phyloP scores from a whole-genome alignment of 805 yeast genomes.

The Saturnispora halmiae region DNA sequence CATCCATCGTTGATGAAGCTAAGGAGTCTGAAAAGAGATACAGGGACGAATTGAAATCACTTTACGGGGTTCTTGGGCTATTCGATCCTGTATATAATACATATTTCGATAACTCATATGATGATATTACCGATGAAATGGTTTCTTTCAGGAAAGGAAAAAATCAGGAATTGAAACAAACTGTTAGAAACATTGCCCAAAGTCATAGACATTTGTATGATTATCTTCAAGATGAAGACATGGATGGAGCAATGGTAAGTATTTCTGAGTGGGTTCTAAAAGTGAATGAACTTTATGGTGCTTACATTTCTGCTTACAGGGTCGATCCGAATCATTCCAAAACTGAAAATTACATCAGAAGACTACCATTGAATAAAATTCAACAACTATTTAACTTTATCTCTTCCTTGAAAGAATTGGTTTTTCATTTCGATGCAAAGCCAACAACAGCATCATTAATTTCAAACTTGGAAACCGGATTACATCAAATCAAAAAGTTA shows the following conservation, averaged over 20 bases:
- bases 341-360: conserved; percentile 23
- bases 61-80: conserved; percentile 17
- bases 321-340: conserved; percentile 20
- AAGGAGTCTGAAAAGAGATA: conserved; percentile 18
- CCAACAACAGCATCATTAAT: conserved; percentile 17
- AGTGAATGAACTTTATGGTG: conserved; percentile 16
- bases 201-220: conserved; percentile 17
- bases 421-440: conserved; percentile 16
- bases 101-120: conserved; percentile 23
- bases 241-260: conserved; percentile 11
- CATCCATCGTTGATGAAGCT: conserved; percentile 12
- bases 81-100: conserved; percentile 25
- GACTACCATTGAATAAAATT: conserved; percentile 27
- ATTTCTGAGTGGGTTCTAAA: conserved; percentile 23
- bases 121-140: conserved; percentile 21
- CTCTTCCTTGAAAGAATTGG: conserved; percentile 16
- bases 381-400: conserved; percentile 21
- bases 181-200: conserved; percentile 13
- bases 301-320: conserved; percentile 20
- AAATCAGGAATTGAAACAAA: conserved; percentile 17
- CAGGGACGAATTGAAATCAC: conserved; percentile 16
- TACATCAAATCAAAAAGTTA: conserved; percentile 15
- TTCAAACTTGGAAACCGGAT: conserved; percentile 21
- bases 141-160: conserved; percentile 15
- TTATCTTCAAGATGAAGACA: conserved; percentile 13